Percentiles rank a stretch among this genome's conserved stretches.
These are phyloP conservation scores for Termitomyces sp. DNA, from an alignment of 768 basidiomycete genomes.

Conservation along the genomic window DNA sequence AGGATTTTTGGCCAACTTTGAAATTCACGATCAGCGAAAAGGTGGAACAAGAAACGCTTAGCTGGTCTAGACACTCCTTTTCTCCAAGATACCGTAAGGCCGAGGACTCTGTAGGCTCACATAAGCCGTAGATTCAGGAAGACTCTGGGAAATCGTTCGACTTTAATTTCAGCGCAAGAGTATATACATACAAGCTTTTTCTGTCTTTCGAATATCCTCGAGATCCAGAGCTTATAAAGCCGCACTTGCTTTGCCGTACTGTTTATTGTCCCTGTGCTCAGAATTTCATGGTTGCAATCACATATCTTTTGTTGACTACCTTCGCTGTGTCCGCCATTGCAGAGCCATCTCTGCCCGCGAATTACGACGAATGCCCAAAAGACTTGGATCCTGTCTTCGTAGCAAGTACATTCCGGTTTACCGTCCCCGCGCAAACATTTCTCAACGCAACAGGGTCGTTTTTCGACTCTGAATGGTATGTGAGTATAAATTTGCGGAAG, in stretches of 20 bases:
- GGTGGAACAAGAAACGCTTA: too few relatives aligned
- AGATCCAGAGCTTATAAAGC: not conserved
- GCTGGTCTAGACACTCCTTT: not conserved
- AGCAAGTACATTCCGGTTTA: not conserved
- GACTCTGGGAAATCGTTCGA: not conserved
- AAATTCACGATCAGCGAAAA: not conserved
- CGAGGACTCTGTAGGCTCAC: not conserved
- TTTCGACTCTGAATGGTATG: constrained; percentile 1
- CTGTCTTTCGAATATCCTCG: not conserved
- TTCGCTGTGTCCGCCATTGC: not conserved
- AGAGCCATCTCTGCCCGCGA: not conserved
- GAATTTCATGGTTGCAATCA: not conserved
- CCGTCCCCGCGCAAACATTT: not conserved
- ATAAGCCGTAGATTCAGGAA: not conserved
- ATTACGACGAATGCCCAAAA: not conserved
- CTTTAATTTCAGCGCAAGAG: too few relatives aligned
- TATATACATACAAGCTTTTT: not conserved
- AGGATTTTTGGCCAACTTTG: not conserved
- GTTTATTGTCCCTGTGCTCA: not conserved
- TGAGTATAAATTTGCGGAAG: not conserved
- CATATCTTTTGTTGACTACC: not conserved
- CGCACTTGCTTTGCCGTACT: not conserved
- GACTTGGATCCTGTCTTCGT: not conserved
- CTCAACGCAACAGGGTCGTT: not conserved
- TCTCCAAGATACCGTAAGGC: not conserved